phyloP scores from a whole-genome alignment of 805 yeast species.

The Pichia ethanolica region DNA sequence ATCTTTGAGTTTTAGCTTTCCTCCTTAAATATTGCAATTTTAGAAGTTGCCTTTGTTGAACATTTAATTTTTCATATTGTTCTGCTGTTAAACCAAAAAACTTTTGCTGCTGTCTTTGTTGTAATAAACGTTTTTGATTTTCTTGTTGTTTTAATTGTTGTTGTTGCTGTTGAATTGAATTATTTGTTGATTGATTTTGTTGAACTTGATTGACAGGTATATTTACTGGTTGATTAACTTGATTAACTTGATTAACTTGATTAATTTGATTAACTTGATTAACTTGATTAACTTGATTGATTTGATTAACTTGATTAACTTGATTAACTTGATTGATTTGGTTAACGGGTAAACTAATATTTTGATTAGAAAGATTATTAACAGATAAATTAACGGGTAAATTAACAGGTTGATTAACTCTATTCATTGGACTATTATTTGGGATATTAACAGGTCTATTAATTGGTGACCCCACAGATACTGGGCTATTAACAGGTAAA shows the following conservation, averaged over 20 bases:
- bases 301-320: background rate
- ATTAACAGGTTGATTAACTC: background rate
- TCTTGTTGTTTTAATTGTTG: slow-evolving; percentile 14
- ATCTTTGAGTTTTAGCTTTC: slow-evolving; percentile 43
- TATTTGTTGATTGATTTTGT: background rate
- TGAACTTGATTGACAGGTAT: background rate
- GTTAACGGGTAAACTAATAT: background rate
- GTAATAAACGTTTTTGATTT: slow-evolving; percentile 21
- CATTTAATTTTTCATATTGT: slow-evolving; percentile 28
- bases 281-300: background rate
- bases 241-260: background rate
- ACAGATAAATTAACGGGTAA: background rate
- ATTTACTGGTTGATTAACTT: slow-evolving; percentile 3
- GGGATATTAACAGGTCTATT: background rate
- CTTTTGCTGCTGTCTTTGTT: slow-evolving; percentile 19
- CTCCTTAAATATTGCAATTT: slow-evolving; percentile 36
- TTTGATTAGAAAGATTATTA: background rate
- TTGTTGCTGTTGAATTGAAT: slow-evolving; percentile 16
- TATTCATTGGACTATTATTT: background rate
- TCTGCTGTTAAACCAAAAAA: slow-evolving; percentile 23
- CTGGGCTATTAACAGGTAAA: background rate
- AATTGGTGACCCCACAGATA: background rate
- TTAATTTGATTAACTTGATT: slow-evolving; percentile 1
- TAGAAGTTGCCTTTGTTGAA: slow-evolving; percentile 35
- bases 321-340: background rate